Conservation (phyloP, 768 basidiomycete genomes). For the Plicaturopsis crispa region DNA sequence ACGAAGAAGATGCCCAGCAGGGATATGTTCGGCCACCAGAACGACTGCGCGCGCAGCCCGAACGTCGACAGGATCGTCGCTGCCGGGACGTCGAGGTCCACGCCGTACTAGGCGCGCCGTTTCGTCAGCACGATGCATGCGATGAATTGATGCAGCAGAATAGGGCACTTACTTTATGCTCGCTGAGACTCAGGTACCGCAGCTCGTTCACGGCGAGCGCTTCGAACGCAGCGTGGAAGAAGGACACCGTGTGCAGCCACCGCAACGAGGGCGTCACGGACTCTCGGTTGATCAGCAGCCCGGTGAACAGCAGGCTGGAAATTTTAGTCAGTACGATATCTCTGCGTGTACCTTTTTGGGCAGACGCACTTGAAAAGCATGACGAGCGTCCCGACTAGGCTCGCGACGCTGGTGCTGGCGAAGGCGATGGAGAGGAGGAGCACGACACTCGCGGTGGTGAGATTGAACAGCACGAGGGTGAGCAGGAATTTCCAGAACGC, state of each 20-base stretch:
- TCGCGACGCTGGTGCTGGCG: slow-evolving; percentile 81
- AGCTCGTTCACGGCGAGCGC: slow-evolving; percentile 97
- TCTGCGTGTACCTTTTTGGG: background rate
- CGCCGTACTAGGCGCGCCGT: slow-evolving; percentile 65
- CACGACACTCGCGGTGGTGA: slow-evolving; percentile 90
- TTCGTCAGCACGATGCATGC: slow-evolving; percentile 2
- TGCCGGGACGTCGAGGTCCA: slow-evolving; percentile 93
- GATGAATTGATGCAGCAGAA: background rate
- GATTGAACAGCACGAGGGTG: slow-evolving; percentile 91
- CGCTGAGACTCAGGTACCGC: slow-evolving; percentile 86
- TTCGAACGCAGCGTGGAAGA: slow-evolving; percentile 99
- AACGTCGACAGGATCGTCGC: slow-evolving; percentile 94
- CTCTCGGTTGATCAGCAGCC: slow-evolving; percentile 90
- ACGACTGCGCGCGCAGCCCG: slow-evolving; percentile 89
- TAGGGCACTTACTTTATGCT: slow-evolving; percentile 60
- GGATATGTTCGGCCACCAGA: slow-evolving; percentile 97
- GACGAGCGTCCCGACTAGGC: slow-evolving; percentile 86
- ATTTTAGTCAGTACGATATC: background rate
- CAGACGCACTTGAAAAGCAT: slow-evolving; percentile 94
- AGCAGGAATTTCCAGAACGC: slow-evolving; percentile 99
- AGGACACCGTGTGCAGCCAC: slow-evolving; percentile 88
- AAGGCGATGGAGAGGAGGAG: slow-evolving; percentile 87
- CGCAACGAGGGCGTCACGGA: slow-evolving; percentile 63
- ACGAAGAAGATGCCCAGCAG: slow-evolving; percentile 83
- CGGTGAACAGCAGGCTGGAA: slow-evolving; percentile 85